Conservation (phyloP, 495 filamentous ascomycete species). For the Evernia prunastri region DNA sequence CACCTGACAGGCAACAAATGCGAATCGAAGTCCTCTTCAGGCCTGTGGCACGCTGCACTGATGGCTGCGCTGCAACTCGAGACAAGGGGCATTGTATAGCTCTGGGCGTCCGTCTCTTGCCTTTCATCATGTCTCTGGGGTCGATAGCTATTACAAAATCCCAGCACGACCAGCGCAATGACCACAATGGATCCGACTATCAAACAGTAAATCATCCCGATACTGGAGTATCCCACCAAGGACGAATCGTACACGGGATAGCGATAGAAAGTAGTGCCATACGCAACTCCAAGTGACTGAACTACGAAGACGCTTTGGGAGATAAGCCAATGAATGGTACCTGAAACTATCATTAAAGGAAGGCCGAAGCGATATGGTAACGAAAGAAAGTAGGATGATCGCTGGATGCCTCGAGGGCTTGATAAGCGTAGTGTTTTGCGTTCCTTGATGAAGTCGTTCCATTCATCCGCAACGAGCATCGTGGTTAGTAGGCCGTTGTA, state of each 20-base stretch:
- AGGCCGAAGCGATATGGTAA: constrained; percentile 40
- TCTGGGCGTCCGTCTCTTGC: constrained; percentile 20
- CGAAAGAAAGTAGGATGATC: constrained; percentile 38
- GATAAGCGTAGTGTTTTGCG: constrained; percentile 41
- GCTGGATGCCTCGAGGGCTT: constrained; percentile 31
- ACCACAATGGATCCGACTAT: constrained; percentile 30
- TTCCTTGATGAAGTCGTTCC: constrained; percentile 23
- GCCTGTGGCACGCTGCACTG: constrained; percentile 43
- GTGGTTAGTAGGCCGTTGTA: constrained; percentile 34
- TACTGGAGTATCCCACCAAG: constrained; percentile 20
- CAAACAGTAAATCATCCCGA: constrained; percentile 12
- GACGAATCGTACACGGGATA: too few species aligned
- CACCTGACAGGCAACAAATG: not conserved
- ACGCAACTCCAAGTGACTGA: constrained; percentile 22
- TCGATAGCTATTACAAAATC: constrained; percentile 26
- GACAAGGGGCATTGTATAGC: constrained; percentile 34
- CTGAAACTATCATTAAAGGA: constrained; percentile 30
- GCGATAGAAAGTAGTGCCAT: too few species aligned
- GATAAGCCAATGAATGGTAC: constrained; percentile 35
- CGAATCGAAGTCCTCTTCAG: constrained; percentile 13
- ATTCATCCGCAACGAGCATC: constrained; percentile 36
- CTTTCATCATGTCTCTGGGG: not conserved
- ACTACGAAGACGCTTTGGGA: constrained; percentile 37
- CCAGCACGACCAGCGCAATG: constrained; percentile 9
- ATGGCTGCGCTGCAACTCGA: constrained; percentile 40